A percentile compares a stretch with the other conserved stretches of the same genome.
These are phyloP conservation scores for Schizochytrium sp. DNA, from an alignment of 108 stramenopile species.

Conservation along the genomic window DNA sequence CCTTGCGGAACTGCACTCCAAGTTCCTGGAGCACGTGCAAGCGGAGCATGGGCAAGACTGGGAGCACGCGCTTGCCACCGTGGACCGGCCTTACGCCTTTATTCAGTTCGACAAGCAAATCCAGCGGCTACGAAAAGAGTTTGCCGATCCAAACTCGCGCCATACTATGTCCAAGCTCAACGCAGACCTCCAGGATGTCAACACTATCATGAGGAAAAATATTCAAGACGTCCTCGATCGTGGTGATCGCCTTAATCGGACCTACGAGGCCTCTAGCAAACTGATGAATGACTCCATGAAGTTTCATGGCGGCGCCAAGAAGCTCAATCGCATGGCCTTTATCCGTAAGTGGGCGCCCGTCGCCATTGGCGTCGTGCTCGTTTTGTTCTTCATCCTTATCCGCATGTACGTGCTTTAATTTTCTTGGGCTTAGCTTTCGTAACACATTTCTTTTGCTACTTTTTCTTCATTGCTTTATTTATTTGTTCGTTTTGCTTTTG, in stretches of 20 bases:
- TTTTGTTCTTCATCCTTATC: neutral
- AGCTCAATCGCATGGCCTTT: conserved; percentile 11
- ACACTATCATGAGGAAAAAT: conserved; percentile 88
- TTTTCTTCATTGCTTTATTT: too few relatives aligned
- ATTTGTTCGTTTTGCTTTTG: too few relatives aligned
- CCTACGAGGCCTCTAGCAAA: neutral
- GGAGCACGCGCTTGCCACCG: conserved; percentile 51
- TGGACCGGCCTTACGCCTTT: conserved; percentile 82
- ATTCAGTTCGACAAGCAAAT: conserved; percentile 81
- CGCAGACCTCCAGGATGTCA: conserved; percentile 88
- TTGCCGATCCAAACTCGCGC: conserved; percentile 69
- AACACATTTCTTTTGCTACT: too few relatives aligned
- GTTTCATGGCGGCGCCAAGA: neutral
- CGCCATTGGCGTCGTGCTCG: neutral
- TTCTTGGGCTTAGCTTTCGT: too few relatives aligned
- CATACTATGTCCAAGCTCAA: conserved; percentile 74
- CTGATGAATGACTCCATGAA: conserved; percentile 1
- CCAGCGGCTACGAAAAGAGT: conserved; percentile 83
- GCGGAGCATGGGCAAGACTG: conserved; percentile 34
- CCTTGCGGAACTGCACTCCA: conserved; percentile 77
- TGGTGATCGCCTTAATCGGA: conserved; percentile 33
- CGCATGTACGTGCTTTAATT: neutral
- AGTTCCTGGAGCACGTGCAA: conserved; percentile 65
- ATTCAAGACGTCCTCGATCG: conserved; percentile 50
- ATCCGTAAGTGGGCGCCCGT: conserved; percentile 16